A percentile compares a stretch with the other conserved stretches of the same genome.
Conservation (phyloP, 352 stramenopile genomes). For the Globisporangium spinosum region DNA sequence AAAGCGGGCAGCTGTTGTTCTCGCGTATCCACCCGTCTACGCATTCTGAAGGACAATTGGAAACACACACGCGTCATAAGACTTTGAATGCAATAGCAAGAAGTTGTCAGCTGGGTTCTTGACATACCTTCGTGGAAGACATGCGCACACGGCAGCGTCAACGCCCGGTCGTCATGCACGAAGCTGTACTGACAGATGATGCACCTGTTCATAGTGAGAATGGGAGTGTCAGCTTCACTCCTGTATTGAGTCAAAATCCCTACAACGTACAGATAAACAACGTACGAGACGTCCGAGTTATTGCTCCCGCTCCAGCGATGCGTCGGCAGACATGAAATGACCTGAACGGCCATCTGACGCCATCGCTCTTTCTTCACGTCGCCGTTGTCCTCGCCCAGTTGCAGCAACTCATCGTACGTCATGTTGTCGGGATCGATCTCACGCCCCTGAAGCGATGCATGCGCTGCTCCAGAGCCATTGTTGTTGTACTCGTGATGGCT, state of each 20-base stretch:
- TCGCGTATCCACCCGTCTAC: conserved; percentile 65
- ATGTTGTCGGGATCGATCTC: conserved; percentile 76
- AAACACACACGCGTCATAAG: not conserved
- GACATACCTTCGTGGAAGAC: conserved; percentile 74
- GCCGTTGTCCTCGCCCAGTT: conserved; percentile 62
- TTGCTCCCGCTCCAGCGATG: conserved; percentile 46
- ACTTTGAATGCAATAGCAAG: not conserved
- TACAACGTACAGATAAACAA: conserved; percentile 9
- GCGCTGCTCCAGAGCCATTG: not conserved
- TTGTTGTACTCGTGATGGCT: conserved; percentile 13
- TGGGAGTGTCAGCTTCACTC: conserved; percentile 3
- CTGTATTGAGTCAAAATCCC: not conserved
- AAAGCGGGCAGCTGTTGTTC: conserved; percentile 79
- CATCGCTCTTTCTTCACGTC: conserved; percentile 79
- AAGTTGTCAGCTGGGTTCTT: not conserved
- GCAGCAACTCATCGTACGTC: conserved; percentile 75
- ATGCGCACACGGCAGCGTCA: conserved; percentile 72
- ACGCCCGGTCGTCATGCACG: conserved; percentile 41
- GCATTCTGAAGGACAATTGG: conserved; percentile 37
- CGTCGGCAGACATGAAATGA: conserved; percentile 60
- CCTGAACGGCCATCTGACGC: conserved; percentile 53
- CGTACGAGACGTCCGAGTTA: conserved; percentile 55
- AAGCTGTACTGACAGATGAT: conserved; percentile 77
- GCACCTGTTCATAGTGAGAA: conserved; percentile 29
- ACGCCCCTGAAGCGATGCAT: conserved; percentile 2